A percentile compares a stretch with the other conserved stretches of the same genome.
Evolutionary conservation across 2,329 filamentous ascomycete species (phyloP).

Genomic region (Lecanoromycetidae sp.): DNA sequence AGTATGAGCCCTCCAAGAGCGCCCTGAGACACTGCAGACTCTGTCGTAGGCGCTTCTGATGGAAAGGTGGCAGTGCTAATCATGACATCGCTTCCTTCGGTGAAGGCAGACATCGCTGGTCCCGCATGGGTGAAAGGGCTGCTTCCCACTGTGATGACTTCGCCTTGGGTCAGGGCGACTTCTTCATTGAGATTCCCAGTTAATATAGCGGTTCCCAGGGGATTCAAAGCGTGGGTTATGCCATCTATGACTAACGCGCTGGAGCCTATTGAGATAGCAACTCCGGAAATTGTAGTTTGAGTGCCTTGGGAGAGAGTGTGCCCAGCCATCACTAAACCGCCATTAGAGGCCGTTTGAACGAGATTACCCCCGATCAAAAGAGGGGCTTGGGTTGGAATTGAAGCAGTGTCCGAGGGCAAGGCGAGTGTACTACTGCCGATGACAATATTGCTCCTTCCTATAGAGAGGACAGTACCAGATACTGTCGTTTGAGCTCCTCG

Average conservation of each 20-base stretch:
- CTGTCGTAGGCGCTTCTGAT: neutral
- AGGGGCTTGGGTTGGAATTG: neutral
- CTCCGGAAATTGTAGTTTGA: constrained; percentile 3
- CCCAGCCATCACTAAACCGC: constrained; percentile 3
- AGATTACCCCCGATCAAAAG: neutral
- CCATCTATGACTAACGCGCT: constrained; percentile 1
- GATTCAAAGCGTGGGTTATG: neutral
- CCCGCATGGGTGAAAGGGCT: neutral
- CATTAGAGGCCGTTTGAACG: constrained; percentile 1
- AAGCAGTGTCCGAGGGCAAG: neutral
- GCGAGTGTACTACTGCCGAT: neutral
- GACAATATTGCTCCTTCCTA: neutral
- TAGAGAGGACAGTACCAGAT: constrained; percentile 2
- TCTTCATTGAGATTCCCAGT: neutral
- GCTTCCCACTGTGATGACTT: neutral
- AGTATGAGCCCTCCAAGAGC: neutral
- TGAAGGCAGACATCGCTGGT: neutral
- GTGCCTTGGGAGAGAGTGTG: constrained; percentile 2
- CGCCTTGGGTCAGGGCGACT: neutral
- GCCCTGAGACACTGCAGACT: neutral
- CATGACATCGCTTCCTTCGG: neutral
- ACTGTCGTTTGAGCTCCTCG: neutral
- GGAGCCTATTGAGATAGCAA: neutral
- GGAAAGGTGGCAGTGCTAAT: neutral
- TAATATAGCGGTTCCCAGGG: neutral